phyloP scores from a whole-genome alignment of 2,329 filamentous ascomycete species.

The Ophiosphaerella herpotricha region DNA sequence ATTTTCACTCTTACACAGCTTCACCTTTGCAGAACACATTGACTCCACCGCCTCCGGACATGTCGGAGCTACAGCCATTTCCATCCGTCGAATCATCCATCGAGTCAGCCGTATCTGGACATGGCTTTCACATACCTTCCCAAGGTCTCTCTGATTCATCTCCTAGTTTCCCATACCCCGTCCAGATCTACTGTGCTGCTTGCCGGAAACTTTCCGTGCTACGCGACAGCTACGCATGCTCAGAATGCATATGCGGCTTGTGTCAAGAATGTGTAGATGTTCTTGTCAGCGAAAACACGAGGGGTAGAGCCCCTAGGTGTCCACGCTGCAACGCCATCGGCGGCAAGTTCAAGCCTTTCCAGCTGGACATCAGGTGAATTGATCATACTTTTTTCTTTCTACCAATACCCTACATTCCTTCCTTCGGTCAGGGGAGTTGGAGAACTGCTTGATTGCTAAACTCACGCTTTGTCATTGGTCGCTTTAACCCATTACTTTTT shows the following conservation, averaged over 20 bases:
- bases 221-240: conserved; percentile 88
- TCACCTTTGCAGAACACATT: conserved; percentile 89
- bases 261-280: conserved; percentile 87
- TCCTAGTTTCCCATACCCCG: conserved; percentile 56
- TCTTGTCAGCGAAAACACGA: conserved; percentile 71
- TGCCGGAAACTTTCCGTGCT: conserved; percentile 79
- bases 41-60: conserved; percentile 70
- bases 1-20: conserved; percentile 74
- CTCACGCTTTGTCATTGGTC: conserved; percentile 4
- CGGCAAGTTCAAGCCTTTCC: conserved; percentile 81
- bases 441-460: background rate
- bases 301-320: conserved; percentile 72
- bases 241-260: conserved; percentile 92
- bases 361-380: conserved; percentile 75
- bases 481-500: conserved; percentile 17
- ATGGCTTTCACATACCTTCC: conserved; percentile 63
- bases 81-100: conserved; percentile 84
- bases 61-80: conserved; percentile 68
- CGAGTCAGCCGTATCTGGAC: conserved; percentile 72
- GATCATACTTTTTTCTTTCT: conserved; percentile 5
- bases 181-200: conserved; percentile 91
- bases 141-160: conserved; percentile 62
- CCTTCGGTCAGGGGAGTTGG: conserved; percentile 18
- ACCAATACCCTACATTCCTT: conserved; percentile 5
- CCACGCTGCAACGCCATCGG: conserved; percentile 79